Percentiles rank a stretch among this genome's conserved stretches.
These are phyloP conservation scores for Mortierella alpina DNA, from an alignment of 192 early-diverging fungal genomes.

Conservation along the genomic window DNA sequence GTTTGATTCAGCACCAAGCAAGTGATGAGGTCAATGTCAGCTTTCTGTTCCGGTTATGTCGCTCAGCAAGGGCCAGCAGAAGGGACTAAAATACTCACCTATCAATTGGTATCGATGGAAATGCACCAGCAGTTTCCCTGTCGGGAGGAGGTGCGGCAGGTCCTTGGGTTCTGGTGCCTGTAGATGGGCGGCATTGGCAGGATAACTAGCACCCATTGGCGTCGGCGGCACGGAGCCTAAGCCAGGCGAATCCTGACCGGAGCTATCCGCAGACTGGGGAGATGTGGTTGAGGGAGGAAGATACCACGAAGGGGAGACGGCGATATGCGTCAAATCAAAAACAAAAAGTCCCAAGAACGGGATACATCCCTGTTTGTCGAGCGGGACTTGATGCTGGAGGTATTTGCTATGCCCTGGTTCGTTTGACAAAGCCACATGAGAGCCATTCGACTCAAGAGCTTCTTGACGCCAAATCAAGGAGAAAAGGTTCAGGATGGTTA, in stretches of 20 bases:
- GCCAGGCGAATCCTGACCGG: neutral
- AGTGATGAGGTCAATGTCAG: neutral
- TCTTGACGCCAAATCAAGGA: neutral
- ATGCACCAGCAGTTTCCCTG: constrained; percentile 22
- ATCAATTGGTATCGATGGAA: constrained; percentile 41
- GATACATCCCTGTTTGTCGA: constrained; percentile 46
- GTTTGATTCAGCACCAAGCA: neutral
- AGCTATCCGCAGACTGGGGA: neutral
- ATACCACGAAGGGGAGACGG: constrained; percentile 33
- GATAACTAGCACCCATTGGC: neutral
- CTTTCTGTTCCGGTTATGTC: no score
- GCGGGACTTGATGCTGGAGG: constrained; percentile 12
- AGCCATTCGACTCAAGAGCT: neutral
- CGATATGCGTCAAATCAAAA: constrained; percentile 40
- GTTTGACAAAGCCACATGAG: neutral
- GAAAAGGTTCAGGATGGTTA: no score
- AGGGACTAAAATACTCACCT: neutral
- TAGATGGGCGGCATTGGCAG: constrained; percentile 6
- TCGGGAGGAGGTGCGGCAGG: constrained; percentile 15
- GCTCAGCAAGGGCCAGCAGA: no score
- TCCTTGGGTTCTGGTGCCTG: constrained; percentile 36
- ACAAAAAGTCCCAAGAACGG: constrained; percentile 45
- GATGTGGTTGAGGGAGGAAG: constrained; percentile 14
- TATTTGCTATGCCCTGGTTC: constrained; percentile 15
- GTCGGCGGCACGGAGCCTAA: neutral